Evolutionary conservation across 2,329 filamentous ascomycete species (phyloP).

Genomic region (Clonostachys chloroleuca): DNA sequence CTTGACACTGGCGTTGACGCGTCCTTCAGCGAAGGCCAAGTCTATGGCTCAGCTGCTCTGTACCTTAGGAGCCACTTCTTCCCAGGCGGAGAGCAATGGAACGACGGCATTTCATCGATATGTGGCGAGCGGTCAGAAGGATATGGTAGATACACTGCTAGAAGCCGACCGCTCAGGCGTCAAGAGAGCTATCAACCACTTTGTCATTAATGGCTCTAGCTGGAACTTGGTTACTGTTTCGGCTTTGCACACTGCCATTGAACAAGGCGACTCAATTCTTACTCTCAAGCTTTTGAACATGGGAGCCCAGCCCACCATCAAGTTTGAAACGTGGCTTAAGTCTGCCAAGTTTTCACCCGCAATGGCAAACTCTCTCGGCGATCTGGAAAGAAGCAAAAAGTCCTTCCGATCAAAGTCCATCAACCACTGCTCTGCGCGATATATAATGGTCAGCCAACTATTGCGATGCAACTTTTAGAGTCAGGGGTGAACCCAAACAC

Average conservation of each 20-base stretch:
- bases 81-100: conserved; percentile 65
- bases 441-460: conserved; percentile 28
- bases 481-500: conserved; percentile 64
- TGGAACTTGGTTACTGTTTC: conserved; percentile 31
- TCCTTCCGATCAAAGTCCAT: conserved; percentile 41
- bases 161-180: conserved; percentile 56
- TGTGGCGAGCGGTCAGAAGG: conserved; percentile 42
- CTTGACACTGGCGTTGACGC: conserved; percentile 60
- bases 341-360: conserved; percentile 40
- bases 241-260: conserved; percentile 56
- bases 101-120: conserved; percentile 64
- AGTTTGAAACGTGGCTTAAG: conserved; percentile 62
- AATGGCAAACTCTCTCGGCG: conserved; percentile 21
- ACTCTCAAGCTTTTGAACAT: conserved; percentile 57
- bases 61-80: conserved; percentile 65
- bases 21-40: conserved; percentile 59
- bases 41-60: conserved; percentile 63
- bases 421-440: conserved; percentile 67
- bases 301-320: conserved; percentile 56
- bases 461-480: conserved; percentile 55
- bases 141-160: conserved; percentile 43
- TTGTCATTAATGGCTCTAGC: conserved; percentile 34
- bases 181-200: conserved; percentile 62
- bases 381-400: conserved; percentile 40
- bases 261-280: conserved; percentile 42